These are phyloP conservation scores for Pseudonectria foliicola DNA, from an alignment of 2,329 filamentous ascomycete genomes.

Conservation along the genomic window DNA sequence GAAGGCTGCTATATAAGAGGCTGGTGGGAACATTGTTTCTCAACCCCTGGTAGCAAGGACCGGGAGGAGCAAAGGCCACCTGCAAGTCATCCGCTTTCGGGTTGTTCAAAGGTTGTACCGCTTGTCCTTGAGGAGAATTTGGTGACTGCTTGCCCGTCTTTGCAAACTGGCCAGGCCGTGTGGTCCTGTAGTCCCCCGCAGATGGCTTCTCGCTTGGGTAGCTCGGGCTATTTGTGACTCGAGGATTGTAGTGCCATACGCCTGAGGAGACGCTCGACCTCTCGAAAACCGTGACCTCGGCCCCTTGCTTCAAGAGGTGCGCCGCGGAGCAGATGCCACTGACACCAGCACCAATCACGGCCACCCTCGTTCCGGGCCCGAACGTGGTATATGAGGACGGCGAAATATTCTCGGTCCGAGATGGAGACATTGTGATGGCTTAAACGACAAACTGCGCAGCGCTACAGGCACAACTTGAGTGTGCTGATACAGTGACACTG, in stretches of 20 bases:
- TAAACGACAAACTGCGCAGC: too few species aligned
- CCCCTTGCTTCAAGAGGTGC: conserved; percentile 28
- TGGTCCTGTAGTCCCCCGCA: conserved; percentile 18
- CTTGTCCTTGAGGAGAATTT: neutral
- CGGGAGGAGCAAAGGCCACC: conserved; percentile 18
- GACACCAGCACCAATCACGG: conserved; percentile 34
- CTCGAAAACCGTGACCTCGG: conserved; percentile 33
- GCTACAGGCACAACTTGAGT: too few species aligned
- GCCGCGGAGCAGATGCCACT: conserved; percentile 33
- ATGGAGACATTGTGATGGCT: conserved; percentile 9
- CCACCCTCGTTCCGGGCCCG: conserved; percentile 19
- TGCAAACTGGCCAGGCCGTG: conserved; percentile 6
- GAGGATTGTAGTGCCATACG: conserved; percentile 32
- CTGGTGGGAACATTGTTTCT: conserved; percentile 70
- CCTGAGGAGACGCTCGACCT: conserved; percentile 27
- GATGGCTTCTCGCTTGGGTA: conserved; percentile 28
- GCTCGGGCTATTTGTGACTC: conserved; percentile 20
- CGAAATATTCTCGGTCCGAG: conserved; percentile 4
- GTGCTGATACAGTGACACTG: too few species aligned
- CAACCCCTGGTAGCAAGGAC: conserved; percentile 50
- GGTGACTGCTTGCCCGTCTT: neutral
- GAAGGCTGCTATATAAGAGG: conserved; percentile 36
- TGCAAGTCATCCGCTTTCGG: conserved; percentile 1
- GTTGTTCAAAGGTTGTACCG: neutral
- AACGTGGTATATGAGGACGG: conserved; percentile 3